Percentiles rank a stretch among this genome's conserved stretches.
phyloP scores from a whole-genome alignment of 2,329 filamentous ascomycete genomes.

The Colletotrichum cereale region DNA sequence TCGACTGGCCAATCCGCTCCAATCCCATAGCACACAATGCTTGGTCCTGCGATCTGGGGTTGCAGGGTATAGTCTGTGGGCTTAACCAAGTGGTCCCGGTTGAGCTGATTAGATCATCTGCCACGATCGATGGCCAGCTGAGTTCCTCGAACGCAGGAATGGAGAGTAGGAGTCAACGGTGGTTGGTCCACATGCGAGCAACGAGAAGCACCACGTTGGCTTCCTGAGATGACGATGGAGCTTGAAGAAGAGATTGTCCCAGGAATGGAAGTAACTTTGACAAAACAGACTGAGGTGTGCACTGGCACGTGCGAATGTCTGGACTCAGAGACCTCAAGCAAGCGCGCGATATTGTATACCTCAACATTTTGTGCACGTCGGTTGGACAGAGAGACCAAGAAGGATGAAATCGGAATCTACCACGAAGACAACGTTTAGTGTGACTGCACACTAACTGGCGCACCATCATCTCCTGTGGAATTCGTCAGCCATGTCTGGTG shows the following conservation, averaged over 20 bases:
- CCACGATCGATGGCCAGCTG: background rate
- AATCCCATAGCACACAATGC: background rate
- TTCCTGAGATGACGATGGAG: background rate
- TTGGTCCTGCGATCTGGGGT: background rate
- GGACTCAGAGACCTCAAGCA: background rate
- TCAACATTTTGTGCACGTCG: background rate
- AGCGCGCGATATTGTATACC: background rate
- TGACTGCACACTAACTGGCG: background rate
- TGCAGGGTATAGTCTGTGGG: background rate
- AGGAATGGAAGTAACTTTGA: background rate
- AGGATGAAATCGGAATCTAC: background rate
- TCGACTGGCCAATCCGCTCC: background rate
- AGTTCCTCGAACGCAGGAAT: background rate
- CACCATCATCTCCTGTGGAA: conserved; percentile 13
- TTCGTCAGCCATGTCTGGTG: conserved; percentile 20
- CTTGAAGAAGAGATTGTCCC: background rate
- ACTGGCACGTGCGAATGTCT: background rate
- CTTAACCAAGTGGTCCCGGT: background rate
- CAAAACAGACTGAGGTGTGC: background rate
- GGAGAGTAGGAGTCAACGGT: background rate
- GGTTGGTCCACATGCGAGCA: background rate
- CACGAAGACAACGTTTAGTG: background rate
- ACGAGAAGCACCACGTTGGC: background rate
- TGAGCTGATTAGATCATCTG: background rate
- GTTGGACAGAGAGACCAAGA: background rate